These are phyloP conservation scores for Wickerhamiella infanticola DNA, from an alignment of 1,139 yeast genomes.

Conservation along the genomic window DNA sequence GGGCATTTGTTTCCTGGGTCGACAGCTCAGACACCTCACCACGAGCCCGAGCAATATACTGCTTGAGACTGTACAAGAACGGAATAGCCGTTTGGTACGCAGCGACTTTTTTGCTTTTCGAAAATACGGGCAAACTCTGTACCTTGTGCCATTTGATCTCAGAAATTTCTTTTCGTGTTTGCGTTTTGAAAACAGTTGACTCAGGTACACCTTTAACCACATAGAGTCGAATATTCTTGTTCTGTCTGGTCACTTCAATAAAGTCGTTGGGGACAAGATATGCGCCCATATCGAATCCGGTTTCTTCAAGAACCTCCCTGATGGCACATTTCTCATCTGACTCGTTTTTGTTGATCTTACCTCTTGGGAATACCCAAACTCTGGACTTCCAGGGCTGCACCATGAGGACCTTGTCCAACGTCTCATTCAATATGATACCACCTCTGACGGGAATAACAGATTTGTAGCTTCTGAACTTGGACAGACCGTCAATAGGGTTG, in stretches of 20 bases:
- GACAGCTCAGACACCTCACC: slow-evolving; percentile 21
- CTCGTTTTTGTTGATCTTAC: slow-evolving; percentile 90
- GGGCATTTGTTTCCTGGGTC: slow-evolving; percentile 21
- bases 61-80: slow-evolving; percentile 22
- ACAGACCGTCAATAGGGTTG: slow-evolving; percentile 17
- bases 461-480: slow-evolving; percentile 61
- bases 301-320: slow-evolving; percentile 91
- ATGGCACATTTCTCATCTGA: slow-evolving; percentile 80
- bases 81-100: slow-evolving; percentile 27
- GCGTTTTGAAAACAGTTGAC: slow-evolving; percentile 55
- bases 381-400: slow-evolving; percentile 78
- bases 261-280: slow-evolving; percentile 54
- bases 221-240: slow-evolving; percentile 76
- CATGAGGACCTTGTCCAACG: slow-evolving; percentile 53
- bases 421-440: slow-evolving; percentile 68
- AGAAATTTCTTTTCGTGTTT: slow-evolving; percentile 70
- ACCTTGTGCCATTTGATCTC: slow-evolving; percentile 50
- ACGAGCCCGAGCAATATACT: slow-evolving; percentile 20
- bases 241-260: slow-evolving; percentile 66
- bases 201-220: slow-evolving; percentile 70
- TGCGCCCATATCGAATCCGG: slow-evolving; percentile 72
- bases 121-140: slow-evolving; percentile 28
- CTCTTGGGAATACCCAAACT: slow-evolving; percentile 93
- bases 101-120: slow-evolving; percentile 10
- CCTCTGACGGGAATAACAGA: slow-evolving; percentile 92